A percentile compares a stretch with the other conserved stretches of the same genome.
Conservation (phyloP, 1,284 basidiomycete species). For the Limonomyces culmigenus region DNA sequence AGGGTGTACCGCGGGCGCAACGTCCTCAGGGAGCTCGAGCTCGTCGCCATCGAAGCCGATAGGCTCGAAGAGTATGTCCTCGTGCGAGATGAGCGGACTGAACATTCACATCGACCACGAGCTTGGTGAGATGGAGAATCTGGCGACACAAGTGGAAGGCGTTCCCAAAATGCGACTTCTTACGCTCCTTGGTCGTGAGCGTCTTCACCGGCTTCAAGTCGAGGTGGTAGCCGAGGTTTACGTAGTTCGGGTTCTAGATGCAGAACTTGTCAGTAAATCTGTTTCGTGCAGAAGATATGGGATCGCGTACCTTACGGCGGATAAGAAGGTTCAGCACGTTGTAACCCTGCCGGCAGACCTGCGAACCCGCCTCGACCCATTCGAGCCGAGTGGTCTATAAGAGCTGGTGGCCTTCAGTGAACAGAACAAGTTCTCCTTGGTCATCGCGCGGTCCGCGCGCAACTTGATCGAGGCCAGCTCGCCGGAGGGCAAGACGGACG, state of each 20-base stretch:
- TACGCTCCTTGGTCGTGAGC: conserved; percentile 96
- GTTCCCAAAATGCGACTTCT: conserved; percentile 99
- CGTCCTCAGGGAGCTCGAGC: no score
- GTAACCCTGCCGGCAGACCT: conserved; percentile 97
- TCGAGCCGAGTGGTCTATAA: conserved; percentile 97
- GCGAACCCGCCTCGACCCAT: conserved; percentile 98
- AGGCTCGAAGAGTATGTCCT: no score
- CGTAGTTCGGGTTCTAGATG: conserved; percentile 80
- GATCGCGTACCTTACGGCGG: conserved; percentile 71
- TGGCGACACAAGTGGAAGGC: conserved; percentile 98
- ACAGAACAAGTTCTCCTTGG: conserved; percentile 93
- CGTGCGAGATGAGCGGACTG: no score
- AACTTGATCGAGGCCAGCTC: no score
- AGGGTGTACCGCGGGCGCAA: no score
- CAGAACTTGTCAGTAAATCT: conserved; percentile 5
- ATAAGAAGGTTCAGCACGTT: conserved; percentile 99
- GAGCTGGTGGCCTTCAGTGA: conserved; percentile 96
- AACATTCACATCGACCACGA: conserved; percentile 97
- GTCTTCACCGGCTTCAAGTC: conserved; percentile 98
- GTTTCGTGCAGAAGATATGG: neutral
- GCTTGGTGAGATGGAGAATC: conserved; percentile 92
- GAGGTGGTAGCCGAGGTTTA: conserved; percentile 90
- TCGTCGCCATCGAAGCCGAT: no score
- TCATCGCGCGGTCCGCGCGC: conserved; percentile 87
- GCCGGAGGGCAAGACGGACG: no score